phyloP scores from a whole-genome alignment of 306 rosid species.

The Phaseolus lunatus region DNA sequence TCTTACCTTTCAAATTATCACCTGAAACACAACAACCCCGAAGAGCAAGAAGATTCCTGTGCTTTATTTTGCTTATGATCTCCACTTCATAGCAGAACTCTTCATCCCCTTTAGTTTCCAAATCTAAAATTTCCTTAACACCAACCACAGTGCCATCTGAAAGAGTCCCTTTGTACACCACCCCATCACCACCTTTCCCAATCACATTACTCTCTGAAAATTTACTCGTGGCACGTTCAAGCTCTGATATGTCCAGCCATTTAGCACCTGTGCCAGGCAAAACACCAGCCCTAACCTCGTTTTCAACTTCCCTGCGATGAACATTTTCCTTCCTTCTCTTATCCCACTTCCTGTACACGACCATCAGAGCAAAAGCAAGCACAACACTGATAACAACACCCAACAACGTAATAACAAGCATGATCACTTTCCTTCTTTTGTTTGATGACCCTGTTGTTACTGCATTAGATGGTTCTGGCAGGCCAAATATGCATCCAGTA shows the following conservation, averaged over 20 bases:
- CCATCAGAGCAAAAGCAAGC: conserved; percentile 44
- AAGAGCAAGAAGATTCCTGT: conserved; percentile 76
- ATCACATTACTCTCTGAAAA: conserved; percentile 69
- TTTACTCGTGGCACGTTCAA: conserved; percentile 70
- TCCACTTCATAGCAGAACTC: conserved; percentile 80
- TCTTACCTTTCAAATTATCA: conserved; percentile 62
- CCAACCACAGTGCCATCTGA: conserved; percentile 57
- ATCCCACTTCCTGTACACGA: conserved; percentile 55
- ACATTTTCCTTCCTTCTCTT: conserved; percentile 48
- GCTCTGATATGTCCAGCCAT: conserved; percentile 74
- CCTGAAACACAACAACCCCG: conserved; percentile 80
- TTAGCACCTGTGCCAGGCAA: conserved; percentile 69
- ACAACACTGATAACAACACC: conserved; percentile 59
- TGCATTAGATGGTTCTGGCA: conserved; percentile 37
- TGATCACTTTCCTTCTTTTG: conserved; percentile 35
- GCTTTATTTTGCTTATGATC: conserved; percentile 80
- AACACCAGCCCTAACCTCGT: conserved; percentile 57
- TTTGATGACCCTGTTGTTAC: conserved; percentile 26
- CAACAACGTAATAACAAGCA: conserved; percentile 56
- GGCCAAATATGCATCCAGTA: conserved; percentile 62
- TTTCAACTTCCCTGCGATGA: conserved; percentile 56
- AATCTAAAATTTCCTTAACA: conserved; percentile 63
- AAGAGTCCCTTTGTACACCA: conserved; percentile 79
- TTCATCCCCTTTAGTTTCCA: conserved; percentile 73
- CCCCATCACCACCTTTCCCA: conserved; percentile 79